These are phyloP conservation scores for Umbelopsis sp. DNA, from an alignment of 192 early-diverging fungal species.

Conservation along the genomic window DNA sequence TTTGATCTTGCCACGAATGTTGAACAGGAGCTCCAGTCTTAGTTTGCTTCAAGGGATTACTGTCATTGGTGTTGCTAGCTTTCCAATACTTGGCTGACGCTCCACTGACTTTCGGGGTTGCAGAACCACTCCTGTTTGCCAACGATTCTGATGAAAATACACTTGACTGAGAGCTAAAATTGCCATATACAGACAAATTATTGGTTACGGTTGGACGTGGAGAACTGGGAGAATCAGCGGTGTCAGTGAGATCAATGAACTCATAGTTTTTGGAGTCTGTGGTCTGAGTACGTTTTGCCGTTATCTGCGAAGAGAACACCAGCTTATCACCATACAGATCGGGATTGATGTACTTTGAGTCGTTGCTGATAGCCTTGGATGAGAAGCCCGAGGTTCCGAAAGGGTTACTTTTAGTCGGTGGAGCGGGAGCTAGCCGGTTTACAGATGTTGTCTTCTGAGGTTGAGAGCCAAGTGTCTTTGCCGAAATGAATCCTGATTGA, in stretches of 20 bases:
- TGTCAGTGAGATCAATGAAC: background rate
- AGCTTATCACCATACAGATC: conserved; percentile 1
- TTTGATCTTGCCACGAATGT: too few relatives aligned
- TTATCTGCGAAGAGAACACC: background rate
- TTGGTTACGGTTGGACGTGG: too few relatives aligned
- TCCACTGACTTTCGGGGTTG: too few relatives aligned
- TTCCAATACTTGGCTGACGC: too few relatives aligned
- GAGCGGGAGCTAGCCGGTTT: background rate
- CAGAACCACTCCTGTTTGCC: too few relatives aligned
- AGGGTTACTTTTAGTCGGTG: background rate
- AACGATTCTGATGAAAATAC: too few relatives aligned
- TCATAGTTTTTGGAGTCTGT: background rate
- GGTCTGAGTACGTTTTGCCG: background rate
- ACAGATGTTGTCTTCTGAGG: background rate
- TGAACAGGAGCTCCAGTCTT: background rate
- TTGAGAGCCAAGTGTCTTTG: background rate
- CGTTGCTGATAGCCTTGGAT: background rate
- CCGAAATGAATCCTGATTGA: background rate
- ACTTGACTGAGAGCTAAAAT: too few relatives aligned
- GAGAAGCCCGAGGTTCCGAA: background rate
- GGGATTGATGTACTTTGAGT: background rate
- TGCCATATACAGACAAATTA: too few relatives aligned
- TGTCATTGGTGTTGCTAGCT: too few relatives aligned
- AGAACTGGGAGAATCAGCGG: too few relatives aligned
- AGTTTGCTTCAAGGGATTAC: background rate